Base-by-base conservation (phyloP, 345 rosid genomes). In the Geranium rotundifolium region DNA sequence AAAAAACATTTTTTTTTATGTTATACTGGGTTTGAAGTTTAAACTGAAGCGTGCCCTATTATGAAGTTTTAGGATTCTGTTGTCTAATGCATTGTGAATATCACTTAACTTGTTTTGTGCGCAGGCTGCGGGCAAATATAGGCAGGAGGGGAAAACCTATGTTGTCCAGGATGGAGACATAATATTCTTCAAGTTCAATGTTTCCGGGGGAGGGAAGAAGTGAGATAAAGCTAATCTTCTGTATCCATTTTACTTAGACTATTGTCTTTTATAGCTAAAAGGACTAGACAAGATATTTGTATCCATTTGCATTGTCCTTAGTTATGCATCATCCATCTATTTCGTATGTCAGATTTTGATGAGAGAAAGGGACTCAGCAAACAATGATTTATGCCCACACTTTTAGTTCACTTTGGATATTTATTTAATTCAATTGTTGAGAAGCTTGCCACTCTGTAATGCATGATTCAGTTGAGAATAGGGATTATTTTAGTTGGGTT, bases 191-290 rank as follows among this genome's bases (percentile, higher is more conserved):
- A 95, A 95, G 87, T 95, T 95, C 74, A 95, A 93, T 54, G 97
- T 90, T 49, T 90, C 97, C 0, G 88, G 97, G 14, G 97, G 96
- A 57, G 99, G 99, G 52, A 95, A 95, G 88, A 95, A 95, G 80
- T 88, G 89, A 86, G 77, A 37, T 58, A 6, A 30, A 46, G 8
- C 20, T 49, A 57, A 16, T 31, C 61, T 46, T 52, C 29, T 29
- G 46, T 23, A 52, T 59, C 58, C 1, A n/a, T 46, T 46, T 12
- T 46, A 46, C 16, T 10, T 37, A 5, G 52, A 46, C 3, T 12
- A 14, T 46, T 9, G 16, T 7, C 52, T 46, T 46, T 9, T 46
- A 12, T 12, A 46, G 52, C 52, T 12, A 46, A 46, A 46, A 37
- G 46, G 46, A 12, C 16, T 0, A 46, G 15, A 37, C 46, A 9